These are phyloP conservation scores for Leccinellum albellum DNA, from an alignment of 768 basidiomycete species.

Conservation along the genomic window DNA sequence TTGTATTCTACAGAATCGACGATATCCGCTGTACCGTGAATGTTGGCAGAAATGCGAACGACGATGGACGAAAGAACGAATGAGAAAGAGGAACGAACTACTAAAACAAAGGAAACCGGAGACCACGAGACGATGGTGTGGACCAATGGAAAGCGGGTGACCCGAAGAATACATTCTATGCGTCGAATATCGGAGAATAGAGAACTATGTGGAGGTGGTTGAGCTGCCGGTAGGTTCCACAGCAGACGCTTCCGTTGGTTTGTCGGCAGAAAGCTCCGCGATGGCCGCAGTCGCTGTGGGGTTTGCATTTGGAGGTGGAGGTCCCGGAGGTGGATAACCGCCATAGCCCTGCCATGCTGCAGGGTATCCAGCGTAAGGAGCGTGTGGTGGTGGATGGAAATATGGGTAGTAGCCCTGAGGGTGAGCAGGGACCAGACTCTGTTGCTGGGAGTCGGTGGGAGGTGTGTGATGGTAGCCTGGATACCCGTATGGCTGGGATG, in stretches of 20 bases:
- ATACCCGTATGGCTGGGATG: constrained; percentile 25
- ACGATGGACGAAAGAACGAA: constrained; percentile 8
- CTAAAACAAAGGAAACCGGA: constrained; percentile 22
- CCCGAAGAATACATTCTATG: constrained; percentile 27
- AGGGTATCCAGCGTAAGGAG: constrained; percentile 30
- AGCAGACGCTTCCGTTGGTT: constrained; percentile 22
- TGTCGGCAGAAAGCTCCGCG: constrained; percentile 21
- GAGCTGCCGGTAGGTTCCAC: constrained; percentile 16
- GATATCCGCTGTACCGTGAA: constrained; percentile 12
- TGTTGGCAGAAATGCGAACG: not conserved
- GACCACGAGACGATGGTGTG: constrained; percentile 12
- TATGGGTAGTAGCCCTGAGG: constrained; percentile 31
- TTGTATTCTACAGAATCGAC: constrained; percentile 24
- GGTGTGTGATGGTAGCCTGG: constrained; percentile 19
- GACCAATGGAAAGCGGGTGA: constrained; percentile 11
- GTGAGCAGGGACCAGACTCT: constrained; percentile 15
- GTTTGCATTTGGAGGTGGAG: constrained; percentile 17
- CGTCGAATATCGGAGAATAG: constrained; percentile 1
- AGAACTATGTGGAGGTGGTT: constrained; percentile 18
- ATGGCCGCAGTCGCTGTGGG: constrained; percentile 13
- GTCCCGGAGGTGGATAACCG: constrained; percentile 28
- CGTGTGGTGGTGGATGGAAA: constrained; percentile 28
- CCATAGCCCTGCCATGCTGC: constrained; percentile 28
- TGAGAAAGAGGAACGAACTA: constrained; percentile 15
- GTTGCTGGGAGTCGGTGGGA: constrained; percentile 27